Evolutionary conservation across 495 filamentous ascomycete species (phyloP), one percentile per base, ranked within the genome.

Genomic region (Aspergillus funiculosus): DNA sequence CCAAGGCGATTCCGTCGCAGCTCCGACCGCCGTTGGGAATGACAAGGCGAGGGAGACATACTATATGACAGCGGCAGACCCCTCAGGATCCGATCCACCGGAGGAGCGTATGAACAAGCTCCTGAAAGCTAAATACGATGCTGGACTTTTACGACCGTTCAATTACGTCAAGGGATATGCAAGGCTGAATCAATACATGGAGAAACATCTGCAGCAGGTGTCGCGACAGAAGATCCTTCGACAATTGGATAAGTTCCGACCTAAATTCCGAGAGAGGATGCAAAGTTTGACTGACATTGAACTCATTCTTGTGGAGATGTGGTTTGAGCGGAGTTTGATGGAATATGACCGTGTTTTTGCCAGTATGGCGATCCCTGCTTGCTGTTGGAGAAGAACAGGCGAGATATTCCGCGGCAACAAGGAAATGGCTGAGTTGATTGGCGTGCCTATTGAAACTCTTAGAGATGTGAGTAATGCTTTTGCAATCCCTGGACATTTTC

Each of bases 291-390:
- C 86, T 10, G 91, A 96, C 66, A 83, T 94, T 57, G 86, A 97
- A 61, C 77, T 99, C 8, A 84, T 95, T 5, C 76, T 88, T 35
- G 91, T 95, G 39, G 92, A 99, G 61, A 94, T 96, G 86, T 96
- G 92, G 91, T 96, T 99, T 56, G 92, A 99, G 60, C 78, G 82
- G 41, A 89, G 81, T 35, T 68, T 99, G 47, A 87, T 97, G 81
- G 92, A 96, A 58, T 96, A 95, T 54, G 92, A 99, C 61, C 86
- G 92, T 28, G 88, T 99, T 7, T 99, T 99, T 67, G 94, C 92
- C 9, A 94, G 88, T 63, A 97, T 99, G 92, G 91, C 92, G 17
- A 90, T 97, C 48, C 92, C 92, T 3, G 92, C 92, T 25, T 99
- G 92, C 64, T 94, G 90, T 60, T 99, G 92, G 92, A 79, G 94